A percentile compares a stretch with the other conserved stretches of the same genome.
These are phyloP conservation scores for Paramecium primaurelia DNA, from an alignment of 73 alveolate species.

Conservation along the genomic window DNA sequence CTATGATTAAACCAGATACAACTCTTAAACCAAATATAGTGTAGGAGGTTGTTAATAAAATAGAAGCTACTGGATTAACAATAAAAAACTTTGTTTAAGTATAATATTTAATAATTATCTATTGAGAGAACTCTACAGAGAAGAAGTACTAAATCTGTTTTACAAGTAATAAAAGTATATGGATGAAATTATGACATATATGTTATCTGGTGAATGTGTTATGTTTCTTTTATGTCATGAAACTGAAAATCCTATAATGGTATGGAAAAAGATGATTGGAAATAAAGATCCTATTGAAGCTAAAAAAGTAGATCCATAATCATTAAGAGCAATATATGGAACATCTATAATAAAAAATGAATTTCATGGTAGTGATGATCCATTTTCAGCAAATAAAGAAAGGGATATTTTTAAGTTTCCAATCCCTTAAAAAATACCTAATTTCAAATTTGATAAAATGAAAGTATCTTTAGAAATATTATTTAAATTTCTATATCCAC, in stretches of 20 bases:
- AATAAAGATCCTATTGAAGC: constrained; percentile 88
- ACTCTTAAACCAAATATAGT: constrained; percentile 67
- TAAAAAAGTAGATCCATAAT: constrained; percentile 69
- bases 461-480: constrained; percentile 80
- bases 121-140: constrained; percentile 77
- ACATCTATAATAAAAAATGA: constrained; percentile 83
- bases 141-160: constrained; percentile 84
- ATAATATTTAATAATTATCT: neutral
- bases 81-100: constrained; percentile 59
- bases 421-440: constrained; percentile 92
- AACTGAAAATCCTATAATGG: constrained; percentile 85
- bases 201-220: constrained; percentile 85
- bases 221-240: constrained; percentile 77
- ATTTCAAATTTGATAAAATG: constrained; percentile 81
- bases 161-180: constrained; percentile 75
- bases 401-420: constrained; percentile 92
- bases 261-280: constrained; percentile 93
- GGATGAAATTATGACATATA: constrained; percentile 81
- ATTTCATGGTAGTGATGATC: constrained; percentile 88
- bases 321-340: constrained; percentile 90
- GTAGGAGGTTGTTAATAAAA: constrained; percentile 70
- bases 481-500: constrained; percentile 91
- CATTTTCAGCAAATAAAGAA: constrained; percentile 91
- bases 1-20: constrained; percentile 79
- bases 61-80: constrained; percentile 83